phyloP scores from a whole-genome alignment of 768 basidiomycete species.

The Porpolomopsis calyptriformis region DNA sequence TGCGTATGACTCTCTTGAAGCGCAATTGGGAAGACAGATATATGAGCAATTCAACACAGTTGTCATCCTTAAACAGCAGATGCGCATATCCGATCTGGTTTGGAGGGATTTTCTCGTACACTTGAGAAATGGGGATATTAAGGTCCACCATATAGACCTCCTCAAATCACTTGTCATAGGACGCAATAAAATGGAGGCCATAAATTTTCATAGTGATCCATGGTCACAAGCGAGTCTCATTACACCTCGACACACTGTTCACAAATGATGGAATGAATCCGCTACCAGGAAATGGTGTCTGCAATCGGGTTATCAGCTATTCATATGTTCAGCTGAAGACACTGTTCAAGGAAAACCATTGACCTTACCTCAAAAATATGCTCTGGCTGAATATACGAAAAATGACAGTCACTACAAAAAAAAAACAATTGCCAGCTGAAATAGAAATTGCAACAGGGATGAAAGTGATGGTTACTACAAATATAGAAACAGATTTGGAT shows the following conservation, averaged over 20 bases:
- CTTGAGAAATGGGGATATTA: slow-evolving; percentile 16
- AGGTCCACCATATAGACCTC: slow-evolving; percentile 17
- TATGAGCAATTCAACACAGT: slow-evolving; percentile 22
- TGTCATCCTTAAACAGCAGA: slow-evolving; percentile 24
- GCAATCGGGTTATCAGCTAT: slow-evolving; percentile 9
- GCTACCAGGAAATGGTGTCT: slow-evolving; percentile 15
- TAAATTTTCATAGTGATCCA: neutral
- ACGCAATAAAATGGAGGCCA: slow-evolving; percentile 11
- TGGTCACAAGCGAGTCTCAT: slow-evolving; percentile 19
- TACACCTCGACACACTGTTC: slow-evolving; percentile 21
- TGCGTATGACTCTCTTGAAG: neutral
- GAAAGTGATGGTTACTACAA: slow-evolving; percentile 28
- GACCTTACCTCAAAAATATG: neutral
- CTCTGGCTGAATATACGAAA: neutral
- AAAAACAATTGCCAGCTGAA: slow-evolving; percentile 6
- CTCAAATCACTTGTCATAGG: slow-evolving; percentile 15
- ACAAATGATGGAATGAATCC: slow-evolving; percentile 19
- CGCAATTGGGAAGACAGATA: slow-evolving; percentile 12
- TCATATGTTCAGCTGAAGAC: slow-evolving; percentile 18
- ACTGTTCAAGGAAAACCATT: slow-evolving; percentile 5
- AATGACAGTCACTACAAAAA: slow-evolving; percentile 6
- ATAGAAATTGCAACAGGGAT: slow-evolving; percentile 24
- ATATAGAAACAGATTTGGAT: slow-evolving; percentile 28
- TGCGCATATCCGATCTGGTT: slow-evolving; percentile 17
- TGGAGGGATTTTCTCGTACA: slow-evolving; percentile 23